These are phyloP conservation scores for Fraxinus greggii DNA, from an alignment of 305 asterid genomes.

Conservation along the genomic window DNA sequence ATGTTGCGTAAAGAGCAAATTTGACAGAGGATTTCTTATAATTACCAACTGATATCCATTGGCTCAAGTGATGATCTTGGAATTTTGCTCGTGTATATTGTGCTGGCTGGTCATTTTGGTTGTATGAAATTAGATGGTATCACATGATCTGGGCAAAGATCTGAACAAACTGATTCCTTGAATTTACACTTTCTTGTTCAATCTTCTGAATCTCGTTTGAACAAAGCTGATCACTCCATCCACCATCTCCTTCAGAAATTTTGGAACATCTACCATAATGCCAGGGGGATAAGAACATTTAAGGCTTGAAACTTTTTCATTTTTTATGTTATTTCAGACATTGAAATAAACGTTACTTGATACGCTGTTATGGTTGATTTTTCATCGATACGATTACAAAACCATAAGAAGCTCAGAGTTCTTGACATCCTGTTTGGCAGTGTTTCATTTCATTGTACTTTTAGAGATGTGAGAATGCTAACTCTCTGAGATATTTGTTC, in stretches of 20 bases:
- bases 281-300: not conserved
- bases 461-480: not conserved
- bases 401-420: not conserved
- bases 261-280: not conserved
- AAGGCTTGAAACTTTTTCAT: not conserved
- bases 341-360: not conserved
- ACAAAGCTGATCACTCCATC: not conserved
- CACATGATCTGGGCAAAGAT: not conserved
- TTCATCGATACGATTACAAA: not conserved
- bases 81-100: not conserved
- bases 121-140: not conserved
- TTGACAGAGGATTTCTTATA: not conserved
- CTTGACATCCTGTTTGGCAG: not conserved
- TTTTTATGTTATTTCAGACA: not conserved
- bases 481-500: not conserved
- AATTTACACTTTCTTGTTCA: not conserved
- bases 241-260: no score
- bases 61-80: not conserved
- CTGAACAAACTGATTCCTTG: not conserved
- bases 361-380: not conserved
- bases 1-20: not conserved
- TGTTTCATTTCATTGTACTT: not conserved
- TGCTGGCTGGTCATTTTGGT: not conserved
- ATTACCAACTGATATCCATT: not conserved
- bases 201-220: not conserved